These are phyloP conservation scores for Parathielavia appendiculata DNA, from an alignment of 495 filamentous ascomycete genomes.

Conservation along the genomic window DNA sequence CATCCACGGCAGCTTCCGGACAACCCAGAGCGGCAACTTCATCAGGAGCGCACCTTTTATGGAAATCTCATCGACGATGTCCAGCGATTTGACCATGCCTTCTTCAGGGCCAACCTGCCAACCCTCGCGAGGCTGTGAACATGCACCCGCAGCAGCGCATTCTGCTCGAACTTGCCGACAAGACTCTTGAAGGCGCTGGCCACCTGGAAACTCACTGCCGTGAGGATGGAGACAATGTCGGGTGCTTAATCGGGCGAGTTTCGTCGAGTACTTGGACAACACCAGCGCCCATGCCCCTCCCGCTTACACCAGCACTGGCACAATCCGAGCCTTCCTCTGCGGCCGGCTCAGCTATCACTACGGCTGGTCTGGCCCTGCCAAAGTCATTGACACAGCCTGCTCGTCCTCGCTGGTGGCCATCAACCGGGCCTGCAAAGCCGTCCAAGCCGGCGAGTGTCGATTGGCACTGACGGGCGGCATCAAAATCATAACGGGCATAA, in stretches of 20 bases:
- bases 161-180: conserved; percentile 68
- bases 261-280: conserved; percentile 29
- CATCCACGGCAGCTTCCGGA: conserved; percentile 55
- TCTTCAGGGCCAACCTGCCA: neutral
- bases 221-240: conserved; percentile 13
- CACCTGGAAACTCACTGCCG: conserved; percentile 25
- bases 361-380: conserved; percentile 38
- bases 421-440: conserved; percentile 45
- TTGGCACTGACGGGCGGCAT: conserved; percentile 20
- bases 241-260: conserved; percentile 24
- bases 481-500: conserved; percentile 43
- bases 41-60: neutral
- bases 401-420: conserved; percentile 49
- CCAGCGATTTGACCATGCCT: neutral
- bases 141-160: conserved; percentile 72
- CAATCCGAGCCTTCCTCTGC: conserved; percentile 31
- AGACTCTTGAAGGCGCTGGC: conserved; percentile 67
- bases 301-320: conserved; percentile 25
- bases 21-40: conserved; percentile 52
- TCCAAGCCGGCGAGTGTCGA: conserved; percentile 36
- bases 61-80: neutral
- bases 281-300: conserved; percentile 43
- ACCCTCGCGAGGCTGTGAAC: conserved; percentile 48
- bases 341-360: conserved; percentile 49
- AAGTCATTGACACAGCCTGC: conserved; percentile 49